Evolutionary conservation across 2,329 filamentous ascomycete species (phyloP).

Genomic region (Fusarium sp.): DNA sequence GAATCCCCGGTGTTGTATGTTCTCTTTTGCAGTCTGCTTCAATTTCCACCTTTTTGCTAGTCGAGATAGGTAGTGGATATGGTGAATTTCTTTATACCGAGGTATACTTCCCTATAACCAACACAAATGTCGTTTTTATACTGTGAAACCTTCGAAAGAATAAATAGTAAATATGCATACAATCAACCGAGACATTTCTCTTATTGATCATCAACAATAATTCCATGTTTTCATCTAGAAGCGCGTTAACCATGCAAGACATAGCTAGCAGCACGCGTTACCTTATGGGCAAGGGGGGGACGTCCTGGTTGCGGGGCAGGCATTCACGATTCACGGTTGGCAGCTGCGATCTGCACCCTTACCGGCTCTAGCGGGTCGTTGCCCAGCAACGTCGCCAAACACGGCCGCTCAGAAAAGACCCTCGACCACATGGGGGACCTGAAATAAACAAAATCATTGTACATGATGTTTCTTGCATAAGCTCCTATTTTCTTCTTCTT

Average conservation of each 20-base stretch:
- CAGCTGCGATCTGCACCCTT: constrained; percentile 40
- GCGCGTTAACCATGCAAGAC: constrained; percentile 14
- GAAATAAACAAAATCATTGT: constrained; percentile 44
- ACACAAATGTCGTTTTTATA: not conserved
- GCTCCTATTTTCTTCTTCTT: not conserved
- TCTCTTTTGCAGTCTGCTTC: not conserved
- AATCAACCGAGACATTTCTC: constrained; percentile 9
- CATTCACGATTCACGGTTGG: constrained; percentile 24
- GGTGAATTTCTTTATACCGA: not conserved
- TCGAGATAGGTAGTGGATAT: not conserved
- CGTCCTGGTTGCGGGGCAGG: constrained; percentile 33
- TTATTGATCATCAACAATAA: constrained; percentile 8
- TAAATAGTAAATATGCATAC: not conserved
- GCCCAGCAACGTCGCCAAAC: constrained; percentile 49
- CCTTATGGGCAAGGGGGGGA: constrained; percentile 28
- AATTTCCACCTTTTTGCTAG: constrained; percentile 1
- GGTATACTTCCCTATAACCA: not conserved
- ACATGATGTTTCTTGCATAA: constrained; percentile 47
- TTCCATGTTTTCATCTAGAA: constrained; percentile 26
- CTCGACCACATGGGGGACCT: constrained; percentile 18
- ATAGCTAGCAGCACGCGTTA: constrained; percentile 15
- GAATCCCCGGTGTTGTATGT: constrained; percentile 26
- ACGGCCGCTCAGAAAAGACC: constrained; percentile 43
- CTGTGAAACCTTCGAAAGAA: not conserved
- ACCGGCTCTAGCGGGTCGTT: constrained; percentile 39